Evolutionary conservation across 345 rosid species (phyloP).

Genomic region (Brassica cretica): DNA sequence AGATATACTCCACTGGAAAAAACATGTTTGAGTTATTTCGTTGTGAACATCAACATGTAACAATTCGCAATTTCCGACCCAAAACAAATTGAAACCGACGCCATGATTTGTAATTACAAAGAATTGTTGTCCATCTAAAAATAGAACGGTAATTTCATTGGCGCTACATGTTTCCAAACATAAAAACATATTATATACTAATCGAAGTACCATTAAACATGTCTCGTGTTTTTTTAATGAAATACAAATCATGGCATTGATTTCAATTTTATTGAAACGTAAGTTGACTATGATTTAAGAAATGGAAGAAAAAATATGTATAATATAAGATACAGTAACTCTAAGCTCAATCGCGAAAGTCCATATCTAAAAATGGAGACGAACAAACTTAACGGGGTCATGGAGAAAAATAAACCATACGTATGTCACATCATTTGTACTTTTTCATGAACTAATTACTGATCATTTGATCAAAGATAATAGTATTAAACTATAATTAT

Average conservation of each 20-base stretch:
- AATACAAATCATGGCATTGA: background rate
- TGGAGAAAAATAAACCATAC: background rate
- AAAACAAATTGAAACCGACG: background rate
- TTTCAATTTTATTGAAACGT: background rate
- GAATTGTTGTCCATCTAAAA: background rate
- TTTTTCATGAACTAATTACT: background rate
- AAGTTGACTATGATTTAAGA: background rate
- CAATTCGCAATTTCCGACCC: background rate
- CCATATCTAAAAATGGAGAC: background rate
- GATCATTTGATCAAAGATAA: conserved; percentile 5
- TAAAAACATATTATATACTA: background rate
- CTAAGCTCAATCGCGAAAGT: background rate
- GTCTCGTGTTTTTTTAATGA: background rate
- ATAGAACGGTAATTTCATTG: background rate
- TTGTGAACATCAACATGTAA: background rate
- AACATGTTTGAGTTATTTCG: background rate
- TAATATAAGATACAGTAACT: background rate
- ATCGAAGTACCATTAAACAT: background rate
- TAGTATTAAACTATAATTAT: background rate
- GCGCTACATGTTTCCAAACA: background rate
- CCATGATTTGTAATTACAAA: background rate
- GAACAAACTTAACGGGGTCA: background rate
- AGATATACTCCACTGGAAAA: background rate
- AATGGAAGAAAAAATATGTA: background rate
- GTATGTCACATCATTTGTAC: background rate